These are phyloP conservation scores for Cryptococcus sp. DNA, from an alignment of 1,284 basidiomycete genomes.

Conservation along the genomic window DNA sequence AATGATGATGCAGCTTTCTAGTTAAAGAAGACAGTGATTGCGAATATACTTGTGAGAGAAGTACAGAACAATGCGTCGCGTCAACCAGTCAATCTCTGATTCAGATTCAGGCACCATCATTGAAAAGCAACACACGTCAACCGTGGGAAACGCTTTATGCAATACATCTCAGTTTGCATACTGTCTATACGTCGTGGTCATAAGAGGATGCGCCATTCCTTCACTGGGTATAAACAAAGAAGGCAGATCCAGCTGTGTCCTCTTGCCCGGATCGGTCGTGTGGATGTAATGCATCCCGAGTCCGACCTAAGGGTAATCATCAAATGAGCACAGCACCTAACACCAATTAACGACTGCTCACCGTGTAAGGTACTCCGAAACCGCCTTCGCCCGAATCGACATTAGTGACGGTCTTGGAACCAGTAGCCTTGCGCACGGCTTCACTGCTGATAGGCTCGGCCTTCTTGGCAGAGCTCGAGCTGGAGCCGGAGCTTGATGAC, in stretches of 20 bases:
- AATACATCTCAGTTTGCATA: slow-evolving; percentile 22
- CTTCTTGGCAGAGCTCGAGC: slow-evolving; percentile 19
- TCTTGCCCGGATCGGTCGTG: slow-evolving; percentile 13
- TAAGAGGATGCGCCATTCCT: slow-evolving; percentile 41
- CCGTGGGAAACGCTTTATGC: background rate
- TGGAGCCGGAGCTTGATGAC: slow-evolving; percentile 9
- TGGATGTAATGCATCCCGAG: slow-evolving; percentile 45
- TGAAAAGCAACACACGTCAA: background rate
- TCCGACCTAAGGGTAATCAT: slow-evolving; percentile 21
- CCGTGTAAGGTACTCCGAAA: slow-evolving; percentile 17
- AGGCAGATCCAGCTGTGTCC: slow-evolving; percentile 18
- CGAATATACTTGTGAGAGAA: no score
- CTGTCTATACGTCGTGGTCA: slow-evolving; percentile 30
- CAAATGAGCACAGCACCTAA: background rate
- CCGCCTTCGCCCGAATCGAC: slow-evolving; percentile 13
- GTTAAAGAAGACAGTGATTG: no score
- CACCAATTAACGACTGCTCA: slow-evolving; percentile 1
- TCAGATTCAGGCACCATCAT: no score
- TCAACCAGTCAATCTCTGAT: no score
- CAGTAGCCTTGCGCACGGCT: slow-evolving; percentile 18
- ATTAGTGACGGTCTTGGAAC: slow-evolving; percentile 21
- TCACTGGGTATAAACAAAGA: slow-evolving; percentile 28
- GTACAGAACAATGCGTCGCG: no score
- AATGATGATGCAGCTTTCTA: no score
- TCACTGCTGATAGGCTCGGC: slow-evolving; percentile 10